These are phyloP conservation scores for Emericellopsis atlantica DNA, from an alignment of 2,329 filamentous ascomycete species.

Conservation along the genomic window DNA sequence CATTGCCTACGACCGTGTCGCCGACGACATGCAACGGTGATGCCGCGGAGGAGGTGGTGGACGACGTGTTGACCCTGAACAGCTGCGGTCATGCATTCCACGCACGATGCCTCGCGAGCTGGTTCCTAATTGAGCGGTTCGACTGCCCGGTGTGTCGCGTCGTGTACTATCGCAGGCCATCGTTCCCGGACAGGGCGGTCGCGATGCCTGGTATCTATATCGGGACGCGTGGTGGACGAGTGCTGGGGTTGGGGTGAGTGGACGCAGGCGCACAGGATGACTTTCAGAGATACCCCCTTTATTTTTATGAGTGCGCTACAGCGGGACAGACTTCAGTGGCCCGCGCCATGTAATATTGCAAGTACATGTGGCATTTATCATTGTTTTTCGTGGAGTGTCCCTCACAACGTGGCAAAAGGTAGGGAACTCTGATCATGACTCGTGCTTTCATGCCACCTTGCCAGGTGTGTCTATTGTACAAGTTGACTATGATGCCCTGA, in stretches of 20 bases:
- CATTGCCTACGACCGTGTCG: not conserved
- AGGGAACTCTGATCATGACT: too few species aligned
- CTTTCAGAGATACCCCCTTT: not conserved
- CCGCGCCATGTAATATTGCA: too few species aligned
- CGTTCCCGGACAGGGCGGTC: constrained; percentile 1
- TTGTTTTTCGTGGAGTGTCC: too few species aligned
- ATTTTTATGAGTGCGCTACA: too few species aligned
- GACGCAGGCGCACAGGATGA: not conserved
- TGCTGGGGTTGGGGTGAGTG: not conserved
- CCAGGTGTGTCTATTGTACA: too few species aligned
- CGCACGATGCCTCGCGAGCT: constrained; percentile 22
- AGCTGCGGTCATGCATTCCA: constrained; percentile 25
- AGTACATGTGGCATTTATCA: too few species aligned
- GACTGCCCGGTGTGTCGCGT: constrained; percentile 25
- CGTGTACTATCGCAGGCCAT: constrained; percentile 14
- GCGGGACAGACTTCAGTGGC: too few species aligned
- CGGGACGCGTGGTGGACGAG: not conserved
- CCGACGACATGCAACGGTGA: not conserved
- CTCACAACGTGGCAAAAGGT: too few species aligned
- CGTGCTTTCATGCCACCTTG: too few species aligned
- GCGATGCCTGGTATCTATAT: not conserved
- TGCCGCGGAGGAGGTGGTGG: constrained; percentile 4
- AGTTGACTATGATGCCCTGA: too few species aligned
- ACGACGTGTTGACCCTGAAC: constrained; percentile 22
- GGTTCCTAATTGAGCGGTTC: constrained; percentile 22